Evolutionary conservation across 352 stramenopile genomes (phyloP), one percentile per base, ranked within the genome.

Genomic region (Pythium phragmitis): DNA sequence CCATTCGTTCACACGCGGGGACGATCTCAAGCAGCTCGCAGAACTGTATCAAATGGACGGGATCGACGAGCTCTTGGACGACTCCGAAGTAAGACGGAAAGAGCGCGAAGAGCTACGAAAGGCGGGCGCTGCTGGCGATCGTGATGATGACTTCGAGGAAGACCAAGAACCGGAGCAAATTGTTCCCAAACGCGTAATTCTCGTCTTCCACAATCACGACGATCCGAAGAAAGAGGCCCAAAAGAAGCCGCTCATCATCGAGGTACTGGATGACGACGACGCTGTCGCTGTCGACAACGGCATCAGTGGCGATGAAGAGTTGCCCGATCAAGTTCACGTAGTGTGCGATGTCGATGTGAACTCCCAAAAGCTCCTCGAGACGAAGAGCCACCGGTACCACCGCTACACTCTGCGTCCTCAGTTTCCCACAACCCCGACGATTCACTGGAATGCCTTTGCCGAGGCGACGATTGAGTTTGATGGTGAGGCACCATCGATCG

Each of bases 41-140:
- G 82, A 94, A 23, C 33, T 94, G 23, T 94, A 92, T 55, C 82
- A 91, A 59, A 82, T 92, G 73, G 77, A 92, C 11, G 85, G 84
- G 7, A 78, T 92, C 30, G 85, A 91, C 13, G 85, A 94, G 51
- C 61, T 94, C 13, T 67, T 94, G 7, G 84, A 90, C 19, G 65
- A 67, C 21, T 63, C 41, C 1, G 65, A 72, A 11, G 65, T 64
- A 70, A 63, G 50, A 39, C 43, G 59, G 12, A 59, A 59, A 51
- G 50, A 57, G 21, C 16, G 58, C 28, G 53, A 67, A 36, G 46
- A 41, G 52, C 46, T 43, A 43, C 37, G 52, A 33, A 50, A 26
- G 8, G 26, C 60, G 61, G 21, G n/a, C 0, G 54, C 39, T 41
- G 30, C 16, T 21, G 12, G n/a, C 14, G 48, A 59, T 3, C 58